Base-by-base conservation (phyloP, 2,329 filamentous ascomycete species). In the Colletotrichum paranaense region DNA sequence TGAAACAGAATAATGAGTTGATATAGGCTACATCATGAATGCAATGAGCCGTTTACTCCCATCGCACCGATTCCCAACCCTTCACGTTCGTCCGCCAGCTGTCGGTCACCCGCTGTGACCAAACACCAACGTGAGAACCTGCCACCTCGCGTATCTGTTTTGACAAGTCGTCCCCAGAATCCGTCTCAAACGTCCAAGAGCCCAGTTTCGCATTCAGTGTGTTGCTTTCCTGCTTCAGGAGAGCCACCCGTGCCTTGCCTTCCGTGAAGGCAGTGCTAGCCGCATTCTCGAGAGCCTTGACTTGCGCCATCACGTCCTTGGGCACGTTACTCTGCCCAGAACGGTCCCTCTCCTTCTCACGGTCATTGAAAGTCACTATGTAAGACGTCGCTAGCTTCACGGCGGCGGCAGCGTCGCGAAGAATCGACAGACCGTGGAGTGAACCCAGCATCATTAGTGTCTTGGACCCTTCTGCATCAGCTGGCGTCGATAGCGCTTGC, bases 341-440 rank as follows among this genome's bases (percentile, higher is more conserved):
- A 6, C 81, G 78, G 59, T 84, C 83, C 5, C 82, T 79, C 57
- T 83, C 82, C 72, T 82, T 84, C 67, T 84, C 81, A 5, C 79
- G 80, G n/a, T 84, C 82, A 58, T 82, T 82, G 59, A 81, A 81
- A 1, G 74, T 59, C 2, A 82, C 67, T 3, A 85, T 78, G 80
- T 84, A 84, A 32, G 80, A 78, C 2, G 78, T 75, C 0, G 80
- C 74, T 5, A 79, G 75, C 53, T 78, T 79, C 14, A 80, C 77
- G 4, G 84, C 84, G 2, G 74, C 74, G 0, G 83, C 81, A 0
- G 81, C 80, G 60, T 86, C 84, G 19, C 82, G 82, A 26, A 85
- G 78, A 52, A 85, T 75, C 8, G 80, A 80, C 1, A 85, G 66
- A 1, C 75, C 77, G 58, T 86, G 83, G 56, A 86, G 75, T 0